These are phyloP conservation scores for Ustilago trichophora DNA, from an alignment of 1,284 basidiomycete genomes.

Conservation along the genomic window DNA sequence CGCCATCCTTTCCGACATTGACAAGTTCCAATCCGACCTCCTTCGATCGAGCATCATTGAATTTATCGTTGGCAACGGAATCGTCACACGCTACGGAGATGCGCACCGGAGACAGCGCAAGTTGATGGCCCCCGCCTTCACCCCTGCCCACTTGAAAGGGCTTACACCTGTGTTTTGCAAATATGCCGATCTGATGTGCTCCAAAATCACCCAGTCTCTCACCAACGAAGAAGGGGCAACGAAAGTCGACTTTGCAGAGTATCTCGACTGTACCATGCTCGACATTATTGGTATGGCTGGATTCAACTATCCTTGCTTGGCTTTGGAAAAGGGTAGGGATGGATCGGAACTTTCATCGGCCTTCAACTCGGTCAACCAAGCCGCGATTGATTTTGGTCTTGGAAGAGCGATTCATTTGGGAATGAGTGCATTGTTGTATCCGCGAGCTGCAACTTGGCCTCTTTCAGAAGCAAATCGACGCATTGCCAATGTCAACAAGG, in stretches of 20 bases:
- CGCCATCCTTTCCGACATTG: conserved; percentile 33
- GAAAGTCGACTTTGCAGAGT: conserved; percentile 48
- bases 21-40: conserved; percentile 32
- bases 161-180: conserved; percentile 37
- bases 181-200: conserved; percentile 45
- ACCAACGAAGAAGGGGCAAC: background rate
- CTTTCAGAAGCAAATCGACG: conserved; percentile 31
- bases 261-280: conserved; percentile 51
- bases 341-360: conserved; percentile 26
- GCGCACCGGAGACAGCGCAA: conserved; percentile 46
- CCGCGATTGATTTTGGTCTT: conserved; percentile 41
- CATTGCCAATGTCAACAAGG: conserved; percentile 27
- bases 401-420: conserved; percentile 36
- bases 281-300: conserved; percentile 64
- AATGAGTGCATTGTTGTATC: conserved; percentile 27
- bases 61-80: conserved; percentile 45
- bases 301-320: conserved; percentile 54
- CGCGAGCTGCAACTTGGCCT: conserved; percentile 28
- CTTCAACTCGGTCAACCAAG: conserved; percentile 44
- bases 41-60: conserved; percentile 35
- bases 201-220: conserved; percentile 33
- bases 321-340: conserved; percentile 50
- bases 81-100: conserved; percentile 36
- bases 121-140: conserved; percentile 55
- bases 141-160: conserved; percentile 41